A percentile compares a stretch with the other conserved stretches of the same genome.
phyloP scores from a whole-genome alignment of 2,329 filamentous ascomycete genomes.

The Metarhizium humberi region DNA sequence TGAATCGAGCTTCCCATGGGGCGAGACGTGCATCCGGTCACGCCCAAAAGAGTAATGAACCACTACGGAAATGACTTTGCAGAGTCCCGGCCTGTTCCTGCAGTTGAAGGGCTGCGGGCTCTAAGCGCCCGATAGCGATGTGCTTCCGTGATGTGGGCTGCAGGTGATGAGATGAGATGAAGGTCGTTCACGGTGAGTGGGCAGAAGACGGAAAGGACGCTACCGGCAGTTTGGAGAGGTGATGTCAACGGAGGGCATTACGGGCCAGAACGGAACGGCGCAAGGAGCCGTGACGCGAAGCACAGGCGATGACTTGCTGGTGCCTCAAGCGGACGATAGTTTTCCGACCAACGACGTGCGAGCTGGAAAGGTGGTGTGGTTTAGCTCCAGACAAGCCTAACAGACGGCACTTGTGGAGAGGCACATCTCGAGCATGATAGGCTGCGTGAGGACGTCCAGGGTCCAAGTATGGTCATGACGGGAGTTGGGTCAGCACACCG shows the following conservation, averaged over 20 bases:
- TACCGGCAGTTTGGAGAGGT: background rate
- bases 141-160: conserved; percentile 2
- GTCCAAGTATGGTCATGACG: too few species aligned
- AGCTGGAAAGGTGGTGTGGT: background rate
- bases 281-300: too few species aligned
- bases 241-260: background rate
- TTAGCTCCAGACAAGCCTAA: background rate
- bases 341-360: background rate
- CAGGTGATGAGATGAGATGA: conserved; percentile 4
- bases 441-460: background rate
- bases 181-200: background rate
- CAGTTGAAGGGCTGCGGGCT: background rate
- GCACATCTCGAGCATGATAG: background rate
- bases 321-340: too few species aligned
- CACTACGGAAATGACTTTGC: background rate
- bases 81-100: background rate
- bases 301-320: too few species aligned
- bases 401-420: background rate
- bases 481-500: too few species aligned
- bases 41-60: conserved; percentile 4
- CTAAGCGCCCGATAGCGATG: conserved; percentile 5
- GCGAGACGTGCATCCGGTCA: background rate
- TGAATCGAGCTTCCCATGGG: background rate
- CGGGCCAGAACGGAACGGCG: background rate
- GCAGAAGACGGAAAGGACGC: background rate